Conservation (phyloP, 805 yeast genomes). For the Ogataea neopini region DNA sequence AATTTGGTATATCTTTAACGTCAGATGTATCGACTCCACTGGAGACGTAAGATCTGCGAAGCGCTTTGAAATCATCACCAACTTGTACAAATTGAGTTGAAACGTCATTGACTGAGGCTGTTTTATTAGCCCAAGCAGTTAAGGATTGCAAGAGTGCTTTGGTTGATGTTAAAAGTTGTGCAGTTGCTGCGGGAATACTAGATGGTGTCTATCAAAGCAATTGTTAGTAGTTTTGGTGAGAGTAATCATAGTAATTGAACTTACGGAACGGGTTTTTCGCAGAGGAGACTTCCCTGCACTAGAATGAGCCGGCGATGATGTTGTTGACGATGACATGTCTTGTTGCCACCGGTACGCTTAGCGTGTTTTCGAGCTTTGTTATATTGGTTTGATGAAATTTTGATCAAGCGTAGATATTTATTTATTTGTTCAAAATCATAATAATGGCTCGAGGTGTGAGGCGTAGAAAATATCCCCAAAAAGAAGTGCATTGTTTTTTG, state of each 20-base stretch:
- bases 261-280: constrained; percentile 17
- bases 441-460: constrained; percentile 5
- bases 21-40: constrained; percentile 83
- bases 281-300: constrained; percentile 13
- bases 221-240: neutral
- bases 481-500: no score
- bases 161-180: constrained; percentile 73
- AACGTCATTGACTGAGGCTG: constrained; percentile 80
- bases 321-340: constrained; percentile 8
- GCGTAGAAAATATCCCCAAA: neutral
- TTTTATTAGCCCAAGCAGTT: constrained; percentile 84
- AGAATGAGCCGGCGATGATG: constrained; percentile 9
- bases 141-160: constrained; percentile 83
- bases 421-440: constrained; percentile 3
- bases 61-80: constrained; percentile 90
- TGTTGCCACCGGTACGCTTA: neutral
- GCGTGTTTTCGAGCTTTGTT: neutral
- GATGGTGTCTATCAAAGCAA: constrained; percentile 43
- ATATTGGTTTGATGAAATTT: neutral
- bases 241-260: neutral
- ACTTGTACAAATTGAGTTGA: constrained; percentile 88
- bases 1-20: constrained; percentile 87
- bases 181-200: constrained; percentile 63
- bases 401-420: neutral
- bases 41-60: constrained; percentile 73